phyloP scores from a whole-genome alignment of 2,329 filamentous ascomycete genomes.

The Zymoseptoria crescenta region DNA sequence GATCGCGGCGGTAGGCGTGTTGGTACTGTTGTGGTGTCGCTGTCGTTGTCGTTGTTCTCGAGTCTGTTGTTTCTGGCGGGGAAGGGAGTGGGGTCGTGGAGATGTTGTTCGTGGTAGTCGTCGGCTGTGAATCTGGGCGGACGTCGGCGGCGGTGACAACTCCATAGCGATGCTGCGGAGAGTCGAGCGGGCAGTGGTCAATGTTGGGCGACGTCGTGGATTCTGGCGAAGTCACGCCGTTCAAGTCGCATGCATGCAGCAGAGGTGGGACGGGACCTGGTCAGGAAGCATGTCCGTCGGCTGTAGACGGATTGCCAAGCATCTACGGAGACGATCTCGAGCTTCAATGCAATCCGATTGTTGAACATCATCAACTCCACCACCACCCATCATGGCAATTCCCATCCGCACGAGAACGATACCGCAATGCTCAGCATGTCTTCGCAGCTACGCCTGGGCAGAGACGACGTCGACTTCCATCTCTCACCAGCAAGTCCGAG shows the following conservation, averaged over 20 bases:
- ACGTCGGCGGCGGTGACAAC: constrained; percentile 9
- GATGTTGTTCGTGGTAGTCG: background rate
- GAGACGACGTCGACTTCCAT: constrained; percentile 6
- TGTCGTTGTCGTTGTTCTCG: background rate
- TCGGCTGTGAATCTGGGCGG: background rate
- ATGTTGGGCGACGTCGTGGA: background rate
- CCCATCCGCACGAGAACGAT: constrained; percentile 15
- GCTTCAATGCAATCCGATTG: too few species aligned
- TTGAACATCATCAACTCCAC: background rate
- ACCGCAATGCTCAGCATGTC: constrained; percentile 25
- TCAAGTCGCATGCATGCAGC: background rate
- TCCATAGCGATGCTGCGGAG: constrained; percentile 16
- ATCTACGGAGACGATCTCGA: too few species aligned
- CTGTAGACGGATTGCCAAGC: background rate
- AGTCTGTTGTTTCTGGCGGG: background rate
- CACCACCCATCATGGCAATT: constrained; percentile 14
- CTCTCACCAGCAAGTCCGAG: constrained; percentile 25
- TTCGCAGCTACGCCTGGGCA: constrained; percentile 20
- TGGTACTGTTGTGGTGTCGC: background rate
- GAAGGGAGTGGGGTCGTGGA: background rate
- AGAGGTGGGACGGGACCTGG: background rate
- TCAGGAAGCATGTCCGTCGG: background rate
- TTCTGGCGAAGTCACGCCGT: background rate
- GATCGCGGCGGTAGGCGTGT: background rate
- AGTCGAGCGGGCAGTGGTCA: background rate